These are phyloP conservation scores for Ormosia emarginata DNA, from an alignment of 306 rosid genomes.

Conservation along the genomic window DNA sequence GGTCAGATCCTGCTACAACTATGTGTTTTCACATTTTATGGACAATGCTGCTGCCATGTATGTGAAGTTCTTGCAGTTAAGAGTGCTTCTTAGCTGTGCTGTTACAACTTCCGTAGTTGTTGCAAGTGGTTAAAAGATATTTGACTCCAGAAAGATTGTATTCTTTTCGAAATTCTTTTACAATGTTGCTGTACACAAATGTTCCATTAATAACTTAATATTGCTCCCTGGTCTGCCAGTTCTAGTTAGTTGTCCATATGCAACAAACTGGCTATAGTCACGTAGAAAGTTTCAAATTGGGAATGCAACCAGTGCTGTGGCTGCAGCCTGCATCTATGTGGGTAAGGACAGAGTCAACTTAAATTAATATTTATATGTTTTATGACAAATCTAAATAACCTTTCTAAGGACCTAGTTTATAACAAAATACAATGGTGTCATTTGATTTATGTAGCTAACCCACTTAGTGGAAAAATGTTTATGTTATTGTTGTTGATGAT, in stretches of 20 bases:
- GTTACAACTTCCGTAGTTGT: not conserved
- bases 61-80: conserved; percentile 25
- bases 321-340: not conserved
- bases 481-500: too few species aligned
- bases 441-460: too few species aligned
- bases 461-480: too few species aligned
- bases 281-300: not conserved
- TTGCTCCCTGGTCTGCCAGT: not conserved
- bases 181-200: conserved; percentile 3
- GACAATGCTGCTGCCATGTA: not conserved
- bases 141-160: not conserved
- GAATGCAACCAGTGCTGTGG: not conserved
- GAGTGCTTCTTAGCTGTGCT: conserved; percentile 23
- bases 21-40: not conserved
- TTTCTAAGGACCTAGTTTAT: too few species aligned
- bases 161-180: not conserved
- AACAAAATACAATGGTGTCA: too few species aligned
- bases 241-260: not conserved
- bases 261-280: not conserved
- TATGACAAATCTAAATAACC: not conserved
- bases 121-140: conserved; percentile 8
- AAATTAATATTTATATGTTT: not conserved
- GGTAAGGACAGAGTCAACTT: not conserved
- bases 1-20: conserved; percentile 15
- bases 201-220: not conserved